These are phyloP conservation scores for Botryosphaeria dothidea DNA, from an alignment of 2,329 filamentous ascomycete genomes.

Conservation along the genomic window DNA sequence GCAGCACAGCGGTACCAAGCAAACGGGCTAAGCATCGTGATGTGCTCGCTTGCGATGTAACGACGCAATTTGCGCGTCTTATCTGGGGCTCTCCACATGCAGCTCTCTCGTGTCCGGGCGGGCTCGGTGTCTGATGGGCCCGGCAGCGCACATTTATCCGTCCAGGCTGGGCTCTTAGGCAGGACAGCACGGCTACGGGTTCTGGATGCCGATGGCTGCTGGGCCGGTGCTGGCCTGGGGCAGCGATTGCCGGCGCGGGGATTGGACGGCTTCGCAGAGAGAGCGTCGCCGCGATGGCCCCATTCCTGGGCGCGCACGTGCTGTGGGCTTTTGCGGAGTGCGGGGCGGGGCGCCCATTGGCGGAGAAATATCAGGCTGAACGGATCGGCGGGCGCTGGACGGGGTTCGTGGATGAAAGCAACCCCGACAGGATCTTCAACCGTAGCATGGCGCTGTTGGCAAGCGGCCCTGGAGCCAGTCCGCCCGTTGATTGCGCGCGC, in stretches of 20 bases:
- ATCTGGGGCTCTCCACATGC: background rate
- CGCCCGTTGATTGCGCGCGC: constrained; percentile 11
- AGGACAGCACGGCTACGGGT: background rate
- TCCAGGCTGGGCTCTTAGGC: background rate
- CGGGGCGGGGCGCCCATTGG: constrained; percentile 15
- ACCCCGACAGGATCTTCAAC: constrained; percentile 17
- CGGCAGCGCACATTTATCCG: constrained; percentile 3
- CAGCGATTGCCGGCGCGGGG: background rate
- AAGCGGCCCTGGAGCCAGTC: constrained; percentile 2
- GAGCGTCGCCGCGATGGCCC: background rate
- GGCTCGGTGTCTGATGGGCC: constrained; percentile 1
- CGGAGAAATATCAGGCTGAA: constrained; percentile 19
- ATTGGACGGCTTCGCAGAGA: background rate
- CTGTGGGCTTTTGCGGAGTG: background rate
- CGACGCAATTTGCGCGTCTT: background rate
- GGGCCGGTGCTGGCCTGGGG: background rate
- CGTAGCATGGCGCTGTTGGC: constrained; percentile 14
- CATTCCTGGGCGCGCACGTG: constrained; percentile 4
- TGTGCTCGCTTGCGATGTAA: constrained; percentile 12
- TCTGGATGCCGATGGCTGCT: constrained; percentile 1
- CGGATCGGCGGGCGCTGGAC: constrained; percentile 10
- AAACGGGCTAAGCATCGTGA: constrained; percentile 16
- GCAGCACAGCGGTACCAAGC: background rate
- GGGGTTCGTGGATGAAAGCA: constrained; percentile 18
- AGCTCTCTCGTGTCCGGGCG: background rate